Percentiles rank a stretch among this genome's conserved stretches.
Evolutionary conservation across 2,329 filamentous ascomycete genomes (phyloP).

Genomic region (Berkeleyomyces basicola): DNA sequence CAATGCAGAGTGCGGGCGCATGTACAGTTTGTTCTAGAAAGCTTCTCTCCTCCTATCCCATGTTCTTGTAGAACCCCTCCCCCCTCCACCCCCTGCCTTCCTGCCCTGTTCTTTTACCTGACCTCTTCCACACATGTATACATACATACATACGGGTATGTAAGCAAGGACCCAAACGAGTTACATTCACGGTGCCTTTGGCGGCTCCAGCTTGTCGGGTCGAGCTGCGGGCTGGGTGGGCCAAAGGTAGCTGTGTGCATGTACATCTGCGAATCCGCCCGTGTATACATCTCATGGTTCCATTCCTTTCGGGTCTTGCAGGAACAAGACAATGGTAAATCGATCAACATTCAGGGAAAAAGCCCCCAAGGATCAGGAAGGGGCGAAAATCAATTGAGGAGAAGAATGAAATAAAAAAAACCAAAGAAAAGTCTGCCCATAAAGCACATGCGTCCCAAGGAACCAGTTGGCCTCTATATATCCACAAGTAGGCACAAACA

Average conservation of each 20-base stretch:
- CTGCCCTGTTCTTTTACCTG: background rate
- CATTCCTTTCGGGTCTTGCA: background rate
- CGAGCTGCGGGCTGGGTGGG: background rate
- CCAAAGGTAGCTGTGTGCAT: background rate
- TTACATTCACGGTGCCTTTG: background rate
- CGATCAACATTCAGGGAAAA: too few relatives aligned
- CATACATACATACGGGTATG: background rate
- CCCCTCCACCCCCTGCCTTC: background rate
- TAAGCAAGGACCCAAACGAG: background rate
- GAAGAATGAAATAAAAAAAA: too few relatives aligned
- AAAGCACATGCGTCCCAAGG: too few relatives aligned
- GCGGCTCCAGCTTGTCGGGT: background rate
- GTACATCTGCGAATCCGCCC: background rate
- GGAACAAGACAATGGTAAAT: background rate
- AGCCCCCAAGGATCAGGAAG: too few relatives aligned
- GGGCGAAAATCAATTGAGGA: too few relatives aligned
- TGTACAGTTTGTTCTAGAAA: background rate
- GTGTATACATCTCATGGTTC: background rate
- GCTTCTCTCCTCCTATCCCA: background rate
- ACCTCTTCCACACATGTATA: background rate
- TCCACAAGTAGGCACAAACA: too few relatives aligned
- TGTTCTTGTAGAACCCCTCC: background rate
- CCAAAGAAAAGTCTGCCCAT: too few relatives aligned
- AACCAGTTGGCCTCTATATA: too few relatives aligned
- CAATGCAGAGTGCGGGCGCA: background rate